Evolutionary conservation across 805 yeast species (phyloP).

Genomic region (Saccharomycopsis olivae): DNA sequence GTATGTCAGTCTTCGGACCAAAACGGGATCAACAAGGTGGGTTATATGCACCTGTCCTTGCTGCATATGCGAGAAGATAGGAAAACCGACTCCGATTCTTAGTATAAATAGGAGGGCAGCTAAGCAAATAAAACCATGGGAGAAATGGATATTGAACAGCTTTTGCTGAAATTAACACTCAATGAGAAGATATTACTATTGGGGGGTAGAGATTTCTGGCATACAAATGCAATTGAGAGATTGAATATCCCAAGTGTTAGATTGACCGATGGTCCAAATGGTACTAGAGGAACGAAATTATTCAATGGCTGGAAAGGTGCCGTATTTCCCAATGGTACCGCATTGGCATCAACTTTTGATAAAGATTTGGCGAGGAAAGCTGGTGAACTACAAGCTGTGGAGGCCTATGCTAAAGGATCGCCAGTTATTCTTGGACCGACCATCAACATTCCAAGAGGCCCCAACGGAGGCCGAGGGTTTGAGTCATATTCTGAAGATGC

Average conservation of each 20-base stretch:
- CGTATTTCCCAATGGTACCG: constrained; percentile 54
- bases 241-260: constrained; percentile 24
- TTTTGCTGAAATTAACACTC: constrained; percentile 21
- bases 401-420: constrained; percentile 43
- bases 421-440: constrained; percentile 47
- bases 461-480: constrained; percentile 58
- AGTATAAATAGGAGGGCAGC: too few species aligned
- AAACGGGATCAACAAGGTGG: too few species aligned
- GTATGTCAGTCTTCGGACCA: too few species aligned
- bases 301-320: constrained; percentile 43
- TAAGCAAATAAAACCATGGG: too few species aligned
- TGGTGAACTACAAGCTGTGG: constrained; percentile 48
- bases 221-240: constrained; percentile 23
- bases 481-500: constrained; percentile 57
- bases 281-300: constrained; percentile 48
- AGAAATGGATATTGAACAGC: constrained; percentile 14
- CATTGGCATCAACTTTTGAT: constrained; percentile 46
- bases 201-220: constrained; percentile 32
- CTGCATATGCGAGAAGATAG: too few species aligned
- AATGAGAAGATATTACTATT: constrained; percentile 26
- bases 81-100: too few species aligned
- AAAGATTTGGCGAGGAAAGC: constrained; percentile 36
- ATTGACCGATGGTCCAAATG: constrained; percentile 53
- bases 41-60: too few species aligned
- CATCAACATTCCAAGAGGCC: constrained; percentile 44